Evolutionary conservation across 139 green algal genomes (phyloP).

Genomic region (Chlorella sp.): DNA sequence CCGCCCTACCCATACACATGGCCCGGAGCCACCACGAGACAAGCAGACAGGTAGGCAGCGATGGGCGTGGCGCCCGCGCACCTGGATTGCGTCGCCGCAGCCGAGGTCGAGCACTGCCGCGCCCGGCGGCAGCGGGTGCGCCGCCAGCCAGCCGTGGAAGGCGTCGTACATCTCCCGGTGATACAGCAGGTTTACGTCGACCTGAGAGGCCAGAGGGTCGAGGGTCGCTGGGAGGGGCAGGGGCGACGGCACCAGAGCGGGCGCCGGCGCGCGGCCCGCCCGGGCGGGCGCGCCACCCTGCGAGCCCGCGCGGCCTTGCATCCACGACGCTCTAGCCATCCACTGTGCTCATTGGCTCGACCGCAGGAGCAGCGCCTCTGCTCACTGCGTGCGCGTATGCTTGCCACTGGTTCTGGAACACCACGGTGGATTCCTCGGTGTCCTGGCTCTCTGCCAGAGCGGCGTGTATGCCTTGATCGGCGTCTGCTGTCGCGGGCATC

Average conservation of each 20-base stretch:
- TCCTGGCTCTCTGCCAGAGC: no score
- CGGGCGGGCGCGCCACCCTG: not conserved
- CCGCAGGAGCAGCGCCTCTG: no score
- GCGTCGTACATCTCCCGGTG: not conserved
- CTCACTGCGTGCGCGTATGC: no score
- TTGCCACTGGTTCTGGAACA: no score
- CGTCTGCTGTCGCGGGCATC: no score
- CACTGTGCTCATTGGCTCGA: not conserved
- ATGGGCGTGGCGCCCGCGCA: not conserved
- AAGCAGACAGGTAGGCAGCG: not conserved
- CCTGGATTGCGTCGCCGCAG: conserved; percentile 17
- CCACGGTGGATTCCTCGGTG: no score
- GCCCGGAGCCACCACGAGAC: no score
- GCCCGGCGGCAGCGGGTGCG: not conserved
- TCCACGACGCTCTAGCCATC: not conserved
- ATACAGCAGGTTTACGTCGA: conserved; percentile 7
- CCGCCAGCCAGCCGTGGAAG: not conserved
- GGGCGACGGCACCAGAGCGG: not conserved
- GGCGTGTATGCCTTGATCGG: no score
- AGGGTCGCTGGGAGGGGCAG: no score
- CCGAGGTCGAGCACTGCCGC: conserved; percentile 2
- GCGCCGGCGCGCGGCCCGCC: not conserved
- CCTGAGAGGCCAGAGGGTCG: not conserved
- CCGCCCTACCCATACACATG: no score
- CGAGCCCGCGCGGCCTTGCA: not conserved